These are phyloP conservation scores for Metarhizium brunneum DNA, from an alignment of 2,329 filamentous ascomycete species.

Conservation along the genomic window DNA sequence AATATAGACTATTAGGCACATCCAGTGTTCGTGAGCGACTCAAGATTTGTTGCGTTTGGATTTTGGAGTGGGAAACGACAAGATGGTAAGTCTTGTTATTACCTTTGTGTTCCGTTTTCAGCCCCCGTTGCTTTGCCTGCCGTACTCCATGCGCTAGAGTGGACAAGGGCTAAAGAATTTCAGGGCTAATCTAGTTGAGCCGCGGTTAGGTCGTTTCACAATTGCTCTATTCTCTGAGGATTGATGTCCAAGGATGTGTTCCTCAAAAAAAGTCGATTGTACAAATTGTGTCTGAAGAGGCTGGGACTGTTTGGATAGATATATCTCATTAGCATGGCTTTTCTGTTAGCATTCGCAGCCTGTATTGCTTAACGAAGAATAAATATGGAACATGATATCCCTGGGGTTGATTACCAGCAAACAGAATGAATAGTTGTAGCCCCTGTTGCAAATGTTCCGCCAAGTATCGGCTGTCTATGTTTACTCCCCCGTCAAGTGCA, in stretches of 20 bases:
- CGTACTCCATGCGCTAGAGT: not conserved
- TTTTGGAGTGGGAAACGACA: constrained; percentile 59
- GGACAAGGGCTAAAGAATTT: not conserved
- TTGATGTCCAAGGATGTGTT: constrained; percentile 3
- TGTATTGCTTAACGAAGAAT: not conserved
- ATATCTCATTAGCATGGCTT: not conserved
- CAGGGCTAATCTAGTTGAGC: constrained; percentile 19
- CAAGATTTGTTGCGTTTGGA: constrained; percentile 77
- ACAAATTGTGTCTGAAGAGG: not conserved
- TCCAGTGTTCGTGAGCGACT: constrained; percentile 71
- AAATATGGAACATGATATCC: not conserved
- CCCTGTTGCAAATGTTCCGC: too few relatives aligned
- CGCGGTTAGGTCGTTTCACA: constrained; percentile 19
- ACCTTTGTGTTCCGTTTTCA: not conserved
- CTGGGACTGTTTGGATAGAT: not conserved
- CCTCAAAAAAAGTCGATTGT: not conserved
- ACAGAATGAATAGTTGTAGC: not conserved
- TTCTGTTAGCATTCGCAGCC: not conserved
- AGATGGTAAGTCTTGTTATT: constrained; percentile 52
- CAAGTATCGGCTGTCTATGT: too few relatives aligned
- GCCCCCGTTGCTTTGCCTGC: not conserved
- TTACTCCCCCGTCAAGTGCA: too few relatives aligned
- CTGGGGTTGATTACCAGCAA: not conserved
- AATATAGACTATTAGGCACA: constrained; percentile 65
- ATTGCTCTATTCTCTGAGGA: constrained; percentile 21